A percentile compares a stretch with the other conserved stretches of the same genome.
Conservation (phyloP, 208 protist genomes). For the Leishmania major region DNA sequence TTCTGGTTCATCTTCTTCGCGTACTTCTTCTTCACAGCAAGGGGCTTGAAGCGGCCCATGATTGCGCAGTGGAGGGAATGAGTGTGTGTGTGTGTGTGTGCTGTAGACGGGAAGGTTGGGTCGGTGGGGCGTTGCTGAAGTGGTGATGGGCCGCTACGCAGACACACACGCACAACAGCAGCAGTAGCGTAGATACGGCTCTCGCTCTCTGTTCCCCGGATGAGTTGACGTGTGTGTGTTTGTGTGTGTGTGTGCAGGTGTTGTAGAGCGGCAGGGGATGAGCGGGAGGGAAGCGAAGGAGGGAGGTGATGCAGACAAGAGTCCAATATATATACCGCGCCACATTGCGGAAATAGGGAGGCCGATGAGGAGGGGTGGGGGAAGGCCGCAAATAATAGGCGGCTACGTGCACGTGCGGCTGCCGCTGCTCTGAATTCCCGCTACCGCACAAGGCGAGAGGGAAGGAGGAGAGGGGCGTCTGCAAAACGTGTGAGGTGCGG, state of each 20-base stretch:
- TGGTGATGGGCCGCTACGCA: neutral
- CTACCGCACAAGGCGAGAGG: neutral
- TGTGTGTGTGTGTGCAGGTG: neutral
- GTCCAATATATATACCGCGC: neutral
- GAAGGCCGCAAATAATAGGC: neutral
- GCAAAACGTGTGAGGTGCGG: constrained; percentile 6
- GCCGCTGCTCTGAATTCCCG: neutral
- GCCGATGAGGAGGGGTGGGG: neutral
- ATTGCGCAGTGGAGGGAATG: constrained; percentile 3
- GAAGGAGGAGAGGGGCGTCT: neutral
- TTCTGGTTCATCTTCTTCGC: constrained; percentile 95
- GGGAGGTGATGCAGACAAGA: neutral
- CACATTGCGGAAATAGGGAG: neutral
- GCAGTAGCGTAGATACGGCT: neutral
- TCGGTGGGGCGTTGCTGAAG: neutral
- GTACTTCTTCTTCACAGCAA: constrained; percentile 94
- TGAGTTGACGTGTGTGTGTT: neutral
- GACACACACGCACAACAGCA: neutral
- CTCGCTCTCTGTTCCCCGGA: constrained; percentile 3
- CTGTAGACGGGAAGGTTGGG: neutral
- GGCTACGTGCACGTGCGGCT: neutral
- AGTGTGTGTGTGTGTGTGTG: neutral
- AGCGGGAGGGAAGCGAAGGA: neutral
- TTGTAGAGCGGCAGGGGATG: neutral
- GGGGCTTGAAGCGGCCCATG: constrained; percentile 92